Percentiles rank a stretch among this genome's conserved stretches.
Conservation (phyloP, 148 eudicot genomes). For the Dianthus caryophyllus region DNA sequence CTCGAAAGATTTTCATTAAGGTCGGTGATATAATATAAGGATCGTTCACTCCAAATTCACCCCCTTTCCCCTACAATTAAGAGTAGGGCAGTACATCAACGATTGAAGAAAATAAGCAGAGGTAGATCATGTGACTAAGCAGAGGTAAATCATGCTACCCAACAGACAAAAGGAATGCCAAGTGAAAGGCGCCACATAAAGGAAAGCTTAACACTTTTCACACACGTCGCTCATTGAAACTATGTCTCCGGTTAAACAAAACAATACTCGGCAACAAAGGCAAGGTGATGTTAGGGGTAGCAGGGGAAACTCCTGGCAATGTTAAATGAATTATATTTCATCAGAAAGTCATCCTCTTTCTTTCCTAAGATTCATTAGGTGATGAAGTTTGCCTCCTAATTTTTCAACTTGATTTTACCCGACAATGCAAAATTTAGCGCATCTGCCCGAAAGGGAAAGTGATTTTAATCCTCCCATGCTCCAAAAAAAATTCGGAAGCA, state of each 20-base stretch:
- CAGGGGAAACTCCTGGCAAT: too few relatives aligned
- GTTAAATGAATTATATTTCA: too few relatives aligned
- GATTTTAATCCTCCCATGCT: too few relatives aligned
- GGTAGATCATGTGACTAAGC: background rate
- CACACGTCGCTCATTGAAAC: background rate
- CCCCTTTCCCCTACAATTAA: background rate
- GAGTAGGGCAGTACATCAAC: background rate
- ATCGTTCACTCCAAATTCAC: background rate
- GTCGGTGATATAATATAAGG: background rate
- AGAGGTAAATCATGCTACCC: background rate
- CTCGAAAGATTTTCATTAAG: background rate
- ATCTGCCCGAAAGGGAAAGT: too few relatives aligned
- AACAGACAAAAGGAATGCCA: background rate
- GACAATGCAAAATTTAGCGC: too few relatives aligned
- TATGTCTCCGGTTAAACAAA: background rate
- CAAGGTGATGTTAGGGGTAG: too few relatives aligned
- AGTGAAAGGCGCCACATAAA: background rate
- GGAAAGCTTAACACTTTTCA: background rate
- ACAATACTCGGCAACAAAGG: background rate
- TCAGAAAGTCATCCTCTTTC: too few relatives aligned
- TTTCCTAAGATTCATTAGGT: too few relatives aligned
- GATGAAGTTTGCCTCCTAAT: too few relatives aligned
- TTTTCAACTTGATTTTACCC: too few relatives aligned
- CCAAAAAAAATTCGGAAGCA: background rate
- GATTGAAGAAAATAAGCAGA: background rate